A percentile compares a stretch with the other conserved stretches of the same genome.
Evolutionary conservation across 345 rosid genomes (phyloP).

Genomic region (Pelargonium nanum): DNA sequence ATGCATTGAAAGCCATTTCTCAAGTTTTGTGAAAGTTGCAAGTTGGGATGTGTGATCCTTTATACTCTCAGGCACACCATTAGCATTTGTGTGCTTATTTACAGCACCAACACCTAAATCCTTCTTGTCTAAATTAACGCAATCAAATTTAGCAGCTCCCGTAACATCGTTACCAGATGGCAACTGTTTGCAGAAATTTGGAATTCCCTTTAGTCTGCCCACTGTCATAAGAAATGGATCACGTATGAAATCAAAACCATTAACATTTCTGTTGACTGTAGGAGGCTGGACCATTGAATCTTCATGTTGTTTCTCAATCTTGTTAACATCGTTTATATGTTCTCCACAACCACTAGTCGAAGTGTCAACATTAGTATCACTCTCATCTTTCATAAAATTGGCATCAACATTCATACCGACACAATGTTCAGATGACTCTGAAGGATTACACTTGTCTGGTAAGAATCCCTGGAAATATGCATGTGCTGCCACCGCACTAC

Average conservation of each 20-base stretch:
- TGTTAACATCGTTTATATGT: constrained; percentile 18
- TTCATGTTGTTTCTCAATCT: constrained; percentile 21
- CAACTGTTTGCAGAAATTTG: constrained; percentile 23
- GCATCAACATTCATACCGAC: constrained; percentile 30
- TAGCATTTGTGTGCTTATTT: constrained; percentile 16
- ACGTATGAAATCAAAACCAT: constrained; percentile 18
- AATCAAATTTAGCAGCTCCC: constrained; percentile 21
- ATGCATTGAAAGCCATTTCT: constrained; percentile 22
- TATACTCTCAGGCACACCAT: constrained; percentile 23
- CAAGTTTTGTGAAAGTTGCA: constrained; percentile 26
- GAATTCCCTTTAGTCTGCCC: constrained; percentile 32
- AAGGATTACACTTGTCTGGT: constrained; percentile 30
- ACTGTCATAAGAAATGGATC: constrained; percentile 63
- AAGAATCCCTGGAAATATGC: constrained; percentile 51
- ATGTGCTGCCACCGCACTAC: constrained; percentile 62
- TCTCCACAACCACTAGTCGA: constrained; percentile 13
- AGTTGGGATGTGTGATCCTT: constrained; percentile 20
- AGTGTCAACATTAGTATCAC: constrained; percentile 16
- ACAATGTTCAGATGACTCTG: constrained; percentile 26
- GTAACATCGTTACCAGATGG: constrained; percentile 15
- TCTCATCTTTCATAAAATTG: constrained; percentile 29
- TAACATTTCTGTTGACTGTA: constrained; percentile 13
- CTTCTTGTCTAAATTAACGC: constrained; percentile 16
- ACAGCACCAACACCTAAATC: constrained; percentile 19
- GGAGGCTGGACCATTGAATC: constrained; percentile 14